These are phyloP conservation scores for Tylopilus sp. DNA, from an alignment of 1,284 basidiomycete genomes.

Conservation along the genomic window DNA sequence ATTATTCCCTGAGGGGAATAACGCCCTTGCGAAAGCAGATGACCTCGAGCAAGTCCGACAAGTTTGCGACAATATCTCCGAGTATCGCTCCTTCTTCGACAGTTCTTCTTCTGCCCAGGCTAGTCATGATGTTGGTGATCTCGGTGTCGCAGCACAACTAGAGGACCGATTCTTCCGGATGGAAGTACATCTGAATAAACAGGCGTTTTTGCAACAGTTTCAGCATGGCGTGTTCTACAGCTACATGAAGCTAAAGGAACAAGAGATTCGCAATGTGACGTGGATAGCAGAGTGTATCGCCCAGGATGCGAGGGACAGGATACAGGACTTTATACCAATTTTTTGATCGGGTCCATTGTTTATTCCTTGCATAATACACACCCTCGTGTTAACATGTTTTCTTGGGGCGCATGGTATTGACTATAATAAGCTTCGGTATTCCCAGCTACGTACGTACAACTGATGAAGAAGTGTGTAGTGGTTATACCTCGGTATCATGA, in stretches of 20 bases:
- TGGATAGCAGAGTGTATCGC: conserved; percentile 99
- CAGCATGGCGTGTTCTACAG: conserved; percentile 92
- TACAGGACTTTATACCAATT: conserved; percentile 90
- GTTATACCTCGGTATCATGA: conserved; percentile 7
- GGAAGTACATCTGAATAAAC: conserved; percentile 93
- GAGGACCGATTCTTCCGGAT: conserved; percentile 96
- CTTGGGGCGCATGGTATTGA: background rate
- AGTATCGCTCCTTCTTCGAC: conserved; percentile 92
- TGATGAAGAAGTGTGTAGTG: background rate
- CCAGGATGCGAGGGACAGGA: conserved; percentile 90
- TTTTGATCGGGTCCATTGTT: conserved; percentile 46
- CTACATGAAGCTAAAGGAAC: conserved; percentile 97
- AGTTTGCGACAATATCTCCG: conserved; percentile 85
- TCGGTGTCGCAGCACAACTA: conserved; percentile 64
- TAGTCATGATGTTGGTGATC: conserved; percentile 48
- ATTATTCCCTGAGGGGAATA: conserved; percentile 95
- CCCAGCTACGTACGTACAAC: background rate
- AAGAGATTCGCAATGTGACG: conserved; percentile 95
- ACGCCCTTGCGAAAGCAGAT: conserved; percentile 89
- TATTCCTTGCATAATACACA: conserved; percentile 11
- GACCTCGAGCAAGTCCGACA: conserved; percentile 92
- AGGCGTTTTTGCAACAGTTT: conserved; percentile 93
- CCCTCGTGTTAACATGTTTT: background rate
- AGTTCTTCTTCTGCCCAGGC: conserved; percentile 43
- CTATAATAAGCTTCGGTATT: background rate